Evolutionary conservation across 768 basidiomycete genomes (phyloP).

Genomic region (Pleurotus sapidus): DNA sequence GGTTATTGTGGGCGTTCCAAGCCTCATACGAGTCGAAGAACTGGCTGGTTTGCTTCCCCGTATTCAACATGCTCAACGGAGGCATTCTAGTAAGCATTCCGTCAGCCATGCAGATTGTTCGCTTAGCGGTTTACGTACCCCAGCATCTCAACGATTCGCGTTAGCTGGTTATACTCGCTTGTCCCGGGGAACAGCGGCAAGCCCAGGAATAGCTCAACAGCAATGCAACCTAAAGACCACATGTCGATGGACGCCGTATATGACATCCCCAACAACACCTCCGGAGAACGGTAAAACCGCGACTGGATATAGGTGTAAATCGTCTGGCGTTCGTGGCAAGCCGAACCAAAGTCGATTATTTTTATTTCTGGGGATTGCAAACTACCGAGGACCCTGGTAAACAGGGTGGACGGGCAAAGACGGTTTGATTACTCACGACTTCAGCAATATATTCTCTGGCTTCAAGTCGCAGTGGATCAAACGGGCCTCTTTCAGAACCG

Average conservation of each 20-base stretch:
- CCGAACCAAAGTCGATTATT: conserved; percentile 98
- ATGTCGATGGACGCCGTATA: conserved; percentile 97
- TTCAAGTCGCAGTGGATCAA: conserved; percentile 99
- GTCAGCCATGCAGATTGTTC: not conserved
- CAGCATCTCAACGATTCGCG: conserved; percentile 96
- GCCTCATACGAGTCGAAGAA: conserved; percentile 81
- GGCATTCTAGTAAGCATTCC: conserved; percentile 58
- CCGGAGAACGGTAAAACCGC: conserved; percentile 96
- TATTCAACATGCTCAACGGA: conserved; percentile 90
- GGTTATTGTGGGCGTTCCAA: conserved; percentile 62
- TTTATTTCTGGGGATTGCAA: conserved; percentile 98
- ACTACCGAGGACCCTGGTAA: conserved; percentile 33
- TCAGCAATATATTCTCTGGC: conserved; percentile 96
- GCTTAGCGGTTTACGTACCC: conserved; percentile 57
- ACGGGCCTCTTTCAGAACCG: conserved; percentile 90
- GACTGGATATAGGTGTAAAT: conserved; percentile 99
- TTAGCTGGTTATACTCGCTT: conserved; percentile 98
- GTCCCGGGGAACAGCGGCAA: conserved; percentile 97
- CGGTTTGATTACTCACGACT: conserved; percentile 58
- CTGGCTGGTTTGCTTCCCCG: conserved; percentile 91
- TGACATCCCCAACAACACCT: conserved; percentile 91
- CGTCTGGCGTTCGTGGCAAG: conserved; percentile 98
- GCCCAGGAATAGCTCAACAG: conserved; percentile 96
- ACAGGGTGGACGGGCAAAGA: not conserved
- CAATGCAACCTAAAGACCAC: conserved; percentile 99